Evolutionary conservation across 495 filamentous ascomycete species (phyloP), one percentile per base, ranked within the genome.

Genomic region (Hamigera avellanea): DNA sequence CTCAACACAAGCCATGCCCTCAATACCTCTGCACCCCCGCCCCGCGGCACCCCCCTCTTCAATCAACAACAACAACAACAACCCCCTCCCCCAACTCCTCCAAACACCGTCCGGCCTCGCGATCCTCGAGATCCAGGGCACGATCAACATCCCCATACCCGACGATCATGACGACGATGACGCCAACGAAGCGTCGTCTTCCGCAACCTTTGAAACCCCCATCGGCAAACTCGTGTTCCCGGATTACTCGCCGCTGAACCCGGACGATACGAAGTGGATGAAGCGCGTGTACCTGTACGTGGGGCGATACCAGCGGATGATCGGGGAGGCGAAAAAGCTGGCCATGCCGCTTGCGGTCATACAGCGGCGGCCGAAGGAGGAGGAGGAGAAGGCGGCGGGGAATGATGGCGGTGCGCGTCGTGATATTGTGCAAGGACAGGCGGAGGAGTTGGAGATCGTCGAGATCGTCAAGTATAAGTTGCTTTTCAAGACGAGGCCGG

Each of bases 401-500:
- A 41, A 36, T 30, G 48, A n/a, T n/a, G n/a, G n/a, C n/a, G n/a
- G n/a, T n/a, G n/a, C n/a, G n/a, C n/a, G n/a, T n/a, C n/a, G n/a
- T n/a, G n/a, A n/a, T n/a, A n/a, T n/a, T n/a, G n/a, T n/a, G n/a
- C n/a, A n/a, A n/a, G n/a, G n/a, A n/a, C n/a, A 41, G 10, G 54
- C 40, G 19, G 49, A 76, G 28, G 72, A 80, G 40, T 37, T 81
- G 41, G 76, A 80, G 52, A 75, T 98, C 45, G 75, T 84, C 40
- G 88, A 96, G 55, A 75, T 98, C 42, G 72, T 98, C 32, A 80
- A 76, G 56, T 89, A 76, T 49, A 96, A 95, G 65, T 56, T 98
- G 36, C 57, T 95, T 12, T 98, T 98, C 62, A 81, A 81, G 40
- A 67, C 64, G 49, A 67, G 91, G 34, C 91, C 91, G 23, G 91